Base-by-base conservation (phyloP, 176 grass and related monocot genomes). In the Secale cereale region DNA sequence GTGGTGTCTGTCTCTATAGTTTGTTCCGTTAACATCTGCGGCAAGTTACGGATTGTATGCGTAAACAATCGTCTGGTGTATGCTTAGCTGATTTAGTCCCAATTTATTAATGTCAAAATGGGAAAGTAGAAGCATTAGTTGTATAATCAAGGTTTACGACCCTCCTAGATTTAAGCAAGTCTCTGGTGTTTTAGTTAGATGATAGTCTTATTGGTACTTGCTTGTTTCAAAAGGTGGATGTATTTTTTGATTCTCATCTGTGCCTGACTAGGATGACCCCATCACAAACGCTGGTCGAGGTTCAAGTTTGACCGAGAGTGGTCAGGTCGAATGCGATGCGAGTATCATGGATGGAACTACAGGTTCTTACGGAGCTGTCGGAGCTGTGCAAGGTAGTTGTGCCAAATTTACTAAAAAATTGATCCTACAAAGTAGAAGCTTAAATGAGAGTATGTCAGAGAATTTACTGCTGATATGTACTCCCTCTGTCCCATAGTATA, bases 281-380 rank as follows among this genome's bases (percentile, higher is more conserved):
- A 57, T 90, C 59, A 92, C 97, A 70, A 98, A 98, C 76, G 88
- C 93, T 81, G 97, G 97, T 33, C 83, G 93, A 43, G 91, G 97
- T 76, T 98, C 97, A 70, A 98, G 95, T 80, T 90, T 98, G 86
- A 94, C 93, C 63, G 90, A 95, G 74, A 86, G 85, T 57, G 97
- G 97, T 70, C 81, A 86, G 84, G 93, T 98, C 65, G 93, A 98
- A 89, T 98, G 93, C 6, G 97, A 98, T 89, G 93, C 97, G 31
- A 91, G 97, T 79, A 98, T 98, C 81, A 98, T 98, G 97, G 97
- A 98, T 87, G 97, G 93, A 74, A 85, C 32, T 82, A 82, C 90
- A 73, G 86, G 91, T 84, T 77, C 89, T 48, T 98, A 95, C 50
- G 96, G 96, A 79, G 91, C 96, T 87, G 96, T 94, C 50, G 93